Base-by-base conservation (phyloP, 768 basidiomycete species). In the Lactarius quietus region DNA sequence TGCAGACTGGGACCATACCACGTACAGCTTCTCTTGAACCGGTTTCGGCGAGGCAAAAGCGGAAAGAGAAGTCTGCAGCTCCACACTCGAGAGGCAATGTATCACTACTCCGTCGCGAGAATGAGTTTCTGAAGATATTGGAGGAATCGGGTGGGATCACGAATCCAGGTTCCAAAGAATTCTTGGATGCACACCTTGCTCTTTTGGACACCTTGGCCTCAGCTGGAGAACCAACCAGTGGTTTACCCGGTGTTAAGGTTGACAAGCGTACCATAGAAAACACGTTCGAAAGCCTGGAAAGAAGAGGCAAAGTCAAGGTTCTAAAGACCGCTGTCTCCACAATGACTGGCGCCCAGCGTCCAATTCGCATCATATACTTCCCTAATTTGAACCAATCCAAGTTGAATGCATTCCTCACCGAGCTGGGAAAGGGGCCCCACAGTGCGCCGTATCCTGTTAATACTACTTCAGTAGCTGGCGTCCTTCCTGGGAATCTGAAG, bases 21-120 rank as follows among this genome's bases (percentile, higher is more conserved):
- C 35, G 41, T 17, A 23, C 33, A 41, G 56, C 54, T 7, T 23
- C 48, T 51, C 23, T 51, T 54, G 57, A 45, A 14, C 54, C 48
- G 6, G 20, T 53, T 15, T 52, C 59, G 29, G 70, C 70, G 26
- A 51, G 69, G 15, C 57, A 61, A 18, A 71, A 69, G 62, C 53
- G 64, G 15, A 60, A 61, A 33, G 69, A 65, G 31, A 61, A 60
- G 36, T 59, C 26, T 23, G 15, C 26, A 45, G 48, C 36, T 59
- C 45, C 41, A 8, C 73, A 76, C 35, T 65, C 76, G 33, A 83
- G 81, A 67, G 78, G 84, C 56, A 95, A 93, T 68, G 84, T 94
- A 29, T 90, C 92, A 18, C 82, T 88, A 63, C 77, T 92, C 48
- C 85, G 90, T 4, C 84, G 93, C 26, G 91, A 94, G 77, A 91